Conservation (phyloP, 805 yeast species). For the Starmera dryadoides region DNA sequence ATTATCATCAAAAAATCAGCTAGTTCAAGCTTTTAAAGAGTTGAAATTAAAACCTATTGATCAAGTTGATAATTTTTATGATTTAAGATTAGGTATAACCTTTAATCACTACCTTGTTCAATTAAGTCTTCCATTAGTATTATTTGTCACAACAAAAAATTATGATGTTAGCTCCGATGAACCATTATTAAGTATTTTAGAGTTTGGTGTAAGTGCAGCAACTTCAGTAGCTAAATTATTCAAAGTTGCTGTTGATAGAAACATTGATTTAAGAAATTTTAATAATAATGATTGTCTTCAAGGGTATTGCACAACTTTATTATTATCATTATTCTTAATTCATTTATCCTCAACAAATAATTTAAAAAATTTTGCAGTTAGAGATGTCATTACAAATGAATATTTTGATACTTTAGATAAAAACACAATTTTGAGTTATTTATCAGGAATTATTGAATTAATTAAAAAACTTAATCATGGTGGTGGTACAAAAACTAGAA, state of each 20-base stretch:
- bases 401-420: constrained; percentile 10
- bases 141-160: constrained; percentile 30
- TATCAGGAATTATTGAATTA: constrained; percentile 15
- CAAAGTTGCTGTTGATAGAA: constrained; percentile 20
- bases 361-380: constrained; percentile 6
- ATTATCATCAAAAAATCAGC: constrained; percentile 25
- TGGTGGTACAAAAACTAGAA: constrained; percentile 36
- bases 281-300: constrained; percentile 36
- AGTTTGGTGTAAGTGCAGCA: constrained; percentile 34
- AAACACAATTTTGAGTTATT: constrained; percentile 12
- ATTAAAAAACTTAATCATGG: constrained; percentile 19
- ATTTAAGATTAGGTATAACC: constrained; percentile 33
- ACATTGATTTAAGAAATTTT: constrained; percentile 30
- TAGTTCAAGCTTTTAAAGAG: constrained; percentile 27
- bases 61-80: constrained; percentile 25
- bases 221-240: constrained; percentile 31
- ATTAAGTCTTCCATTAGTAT: constrained; percentile 34
- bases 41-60: constrained; percentile 22
- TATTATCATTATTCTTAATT: constrained; percentile 33
- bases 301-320: constrained; percentile 36
- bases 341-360: constrained; percentile 17
- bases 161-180: constrained; percentile 31
- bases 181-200: constrained; percentile 31
- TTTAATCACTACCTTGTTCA: constrained; percentile 35
- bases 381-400: constrained; percentile 1